These are phyloP conservation scores for Fraxinus velutina DNA, from an alignment of 305 asterid species.

Conservation along the genomic window DNA sequence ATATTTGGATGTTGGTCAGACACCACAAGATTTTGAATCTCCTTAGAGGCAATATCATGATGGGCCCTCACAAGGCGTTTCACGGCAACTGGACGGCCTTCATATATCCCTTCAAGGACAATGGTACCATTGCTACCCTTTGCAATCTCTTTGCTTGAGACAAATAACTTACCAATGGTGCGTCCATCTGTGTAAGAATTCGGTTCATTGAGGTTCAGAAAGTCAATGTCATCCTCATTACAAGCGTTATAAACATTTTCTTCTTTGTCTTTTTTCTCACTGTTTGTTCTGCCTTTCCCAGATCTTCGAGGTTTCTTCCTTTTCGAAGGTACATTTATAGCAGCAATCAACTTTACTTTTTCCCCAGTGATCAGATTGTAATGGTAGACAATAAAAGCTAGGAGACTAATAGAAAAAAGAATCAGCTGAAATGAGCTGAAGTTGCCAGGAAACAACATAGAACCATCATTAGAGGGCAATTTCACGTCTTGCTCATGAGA, in stretches of 20 bases:
- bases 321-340: constrained; percentile 37
- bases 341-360: constrained; percentile 30
- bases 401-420: constrained; percentile 32
- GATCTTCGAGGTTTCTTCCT: constrained; percentile 60
- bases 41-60: constrained; percentile 80
- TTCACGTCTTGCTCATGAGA: constrained; percentile 21
- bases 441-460: constrained; percentile 19
- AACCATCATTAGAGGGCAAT: constrained; percentile 27
- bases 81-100: constrained; percentile 85
- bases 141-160: constrained; percentile 68
- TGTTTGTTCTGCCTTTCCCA: constrained; percentile 47
- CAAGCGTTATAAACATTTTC: constrained; percentile 33
- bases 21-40: constrained; percentile 75
- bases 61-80: constrained; percentile 85
- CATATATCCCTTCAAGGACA: constrained; percentile 81
- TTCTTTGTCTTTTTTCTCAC: constrained; percentile 43
- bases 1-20: constrained; percentile 88
- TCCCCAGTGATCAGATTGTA: constrained; percentile 25
- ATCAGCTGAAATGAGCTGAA: constrained; percentile 27
- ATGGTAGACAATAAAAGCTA: constrained; percentile 28
- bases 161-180: constrained; percentile 68
- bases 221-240: constrained; percentile 34
- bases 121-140: constrained; percentile 93
- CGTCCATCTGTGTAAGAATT: constrained; percentile 51
- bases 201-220: constrained; percentile 48